Base-by-base conservation (phyloP, 2,329 filamentous ascomycete genomes). In the Gaeumannomyces sp. region DNA sequence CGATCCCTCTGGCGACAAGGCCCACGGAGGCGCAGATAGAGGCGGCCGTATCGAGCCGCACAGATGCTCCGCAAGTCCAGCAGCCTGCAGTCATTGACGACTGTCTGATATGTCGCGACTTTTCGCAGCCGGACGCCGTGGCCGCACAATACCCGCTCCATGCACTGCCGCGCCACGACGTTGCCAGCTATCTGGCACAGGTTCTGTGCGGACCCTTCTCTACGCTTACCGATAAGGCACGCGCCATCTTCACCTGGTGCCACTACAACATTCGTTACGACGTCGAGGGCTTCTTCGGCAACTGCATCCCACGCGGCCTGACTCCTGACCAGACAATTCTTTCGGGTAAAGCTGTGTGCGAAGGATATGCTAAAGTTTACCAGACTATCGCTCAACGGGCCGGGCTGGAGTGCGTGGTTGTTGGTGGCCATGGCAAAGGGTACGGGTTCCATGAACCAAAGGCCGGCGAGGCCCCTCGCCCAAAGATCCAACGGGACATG, bases 211-310 rank as follows among this genome's bases (percentile, higher is more conserved):
- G 83, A 4, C 89, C 90, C 0, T 97, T 98, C 72, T 77, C 86
- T 0, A 97, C 92, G 0, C 78, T 81, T 1, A 97, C 94, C 0
- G 94, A 98, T 76, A 97, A 97, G 78, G 94, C 95, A 2, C 85
- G 95, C 33, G 92, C 88, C 2, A 91, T 99, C 66, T 98, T 98
- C 74, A 92, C 91, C 1, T 99, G 95, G 95, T 87, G 93, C 57
- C 94, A 98, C 76, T 89, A 98, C 76, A 98, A 98, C 71, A 88
- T 99, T 65, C 83, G 83, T 60, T 99, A 98, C 74, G 92, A 98
- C 73, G 86, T 87, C 0, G 82, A 85, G 31, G 84, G 88, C 29
- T 96, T 97, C 78, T 96, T 96, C 72, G 85, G 83, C 65, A 85
- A 88, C 50, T 86, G 80, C 60, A 79, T 96, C 38, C 83, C 87